These are phyloP conservation scores for Coniochaeta sp. DNA, from an alignment of 2,329 filamentous ascomycete species.

Conservation along the genomic window DNA sequence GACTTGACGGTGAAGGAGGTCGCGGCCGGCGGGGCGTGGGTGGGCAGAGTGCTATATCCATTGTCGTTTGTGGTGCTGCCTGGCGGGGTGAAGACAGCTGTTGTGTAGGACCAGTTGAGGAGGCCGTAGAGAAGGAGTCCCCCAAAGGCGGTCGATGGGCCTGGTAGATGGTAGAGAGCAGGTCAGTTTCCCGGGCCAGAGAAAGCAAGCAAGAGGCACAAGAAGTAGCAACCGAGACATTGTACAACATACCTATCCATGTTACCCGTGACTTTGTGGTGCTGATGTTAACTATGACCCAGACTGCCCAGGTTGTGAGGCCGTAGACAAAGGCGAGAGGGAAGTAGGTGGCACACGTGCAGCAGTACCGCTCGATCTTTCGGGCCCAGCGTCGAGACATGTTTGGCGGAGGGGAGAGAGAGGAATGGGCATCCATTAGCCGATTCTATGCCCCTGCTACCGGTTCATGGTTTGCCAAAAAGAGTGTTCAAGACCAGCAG, in stretches of 20 bases:
- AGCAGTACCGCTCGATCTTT: conserved; percentile 76
- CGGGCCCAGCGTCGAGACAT: conserved; percentile 59
- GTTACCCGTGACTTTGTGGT: conserved; percentile 40
- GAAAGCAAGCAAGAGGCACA: not conserved
- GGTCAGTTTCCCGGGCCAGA: not conserved
- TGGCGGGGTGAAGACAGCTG: conserved; percentile 86
- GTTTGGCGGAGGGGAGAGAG: conserved; percentile 25
- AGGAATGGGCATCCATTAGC: conserved; percentile 9
- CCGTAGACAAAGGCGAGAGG: conserved; percentile 86
- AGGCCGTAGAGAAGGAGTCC: conserved; percentile 68
- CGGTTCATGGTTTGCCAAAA: not conserved
- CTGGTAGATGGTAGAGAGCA: conserved; percentile 24
- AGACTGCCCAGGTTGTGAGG: conserved; percentile 89
- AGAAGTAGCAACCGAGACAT: not conserved
- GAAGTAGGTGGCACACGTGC: conserved; percentile 69
- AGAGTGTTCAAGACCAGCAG: not conserved
- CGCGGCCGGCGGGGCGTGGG: conserved; percentile 54
- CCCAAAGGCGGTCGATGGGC: conserved; percentile 47
- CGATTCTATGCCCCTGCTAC: not conserved
- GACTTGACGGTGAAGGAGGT: conserved; percentile 88
- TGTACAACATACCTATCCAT: conserved; percentile 46
- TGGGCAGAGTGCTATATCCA: conserved; percentile 76
- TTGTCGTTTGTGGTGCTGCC: conserved; percentile 59
- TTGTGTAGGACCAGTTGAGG: conserved; percentile 83
- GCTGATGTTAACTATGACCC: conserved; percentile 72